A percentile compares a stretch with the other conserved stretches of the same genome.
Evolutionary conservation across 495 filamentous ascomycete species (phyloP).

Genomic region (Neurospora tetrasperma): DNA sequence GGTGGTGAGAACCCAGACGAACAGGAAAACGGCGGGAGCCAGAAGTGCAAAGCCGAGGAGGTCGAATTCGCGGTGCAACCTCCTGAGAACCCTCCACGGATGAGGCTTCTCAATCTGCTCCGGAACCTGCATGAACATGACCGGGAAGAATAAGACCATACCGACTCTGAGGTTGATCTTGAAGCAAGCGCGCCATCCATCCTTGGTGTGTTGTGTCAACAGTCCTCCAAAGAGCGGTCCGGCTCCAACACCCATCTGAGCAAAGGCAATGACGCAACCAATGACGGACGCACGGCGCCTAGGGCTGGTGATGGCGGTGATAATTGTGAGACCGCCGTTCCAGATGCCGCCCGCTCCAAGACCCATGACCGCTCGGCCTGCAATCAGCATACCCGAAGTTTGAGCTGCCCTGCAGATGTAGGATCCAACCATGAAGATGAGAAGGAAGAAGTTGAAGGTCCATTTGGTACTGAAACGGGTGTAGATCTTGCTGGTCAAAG

Average conservation of each 20-base stretch:
- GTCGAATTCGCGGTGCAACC: constrained; percentile 52
- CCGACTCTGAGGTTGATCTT: constrained; percentile 64
- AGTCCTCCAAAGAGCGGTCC: constrained; percentile 53
- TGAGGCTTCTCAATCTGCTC: constrained; percentile 29
- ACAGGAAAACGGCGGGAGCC: constrained; percentile 43
- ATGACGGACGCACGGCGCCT: constrained; percentile 26
- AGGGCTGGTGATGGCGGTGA: constrained; percentile 24
- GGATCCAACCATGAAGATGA: constrained; percentile 38
- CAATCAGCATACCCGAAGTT: constrained; percentile 37
- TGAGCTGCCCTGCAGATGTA: constrained; percentile 41
- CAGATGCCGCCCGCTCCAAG: constrained; percentile 33
- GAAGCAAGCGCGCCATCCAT: constrained; percentile 53
- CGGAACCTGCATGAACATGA: constrained; percentile 44
- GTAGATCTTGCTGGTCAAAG: constrained; percentile 44
- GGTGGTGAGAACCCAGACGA: constrained; percentile 56
- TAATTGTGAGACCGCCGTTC: constrained; percentile 29
- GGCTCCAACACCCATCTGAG: constrained; percentile 57
- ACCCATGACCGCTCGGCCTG: constrained; percentile 46
- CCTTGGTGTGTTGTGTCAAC: constrained; percentile 33
- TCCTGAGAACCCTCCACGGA: constrained; percentile 17
- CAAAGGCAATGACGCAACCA: constrained; percentile 36
- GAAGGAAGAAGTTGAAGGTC: constrained; percentile 29
- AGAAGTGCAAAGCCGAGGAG: constrained; percentile 53
- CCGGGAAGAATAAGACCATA: constrained; percentile 44
- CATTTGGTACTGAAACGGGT: constrained; percentile 35